Evolutionary conservation across 1,139 yeast species (phyloP).

Genomic region (Arxiozyma telluris): DNA sequence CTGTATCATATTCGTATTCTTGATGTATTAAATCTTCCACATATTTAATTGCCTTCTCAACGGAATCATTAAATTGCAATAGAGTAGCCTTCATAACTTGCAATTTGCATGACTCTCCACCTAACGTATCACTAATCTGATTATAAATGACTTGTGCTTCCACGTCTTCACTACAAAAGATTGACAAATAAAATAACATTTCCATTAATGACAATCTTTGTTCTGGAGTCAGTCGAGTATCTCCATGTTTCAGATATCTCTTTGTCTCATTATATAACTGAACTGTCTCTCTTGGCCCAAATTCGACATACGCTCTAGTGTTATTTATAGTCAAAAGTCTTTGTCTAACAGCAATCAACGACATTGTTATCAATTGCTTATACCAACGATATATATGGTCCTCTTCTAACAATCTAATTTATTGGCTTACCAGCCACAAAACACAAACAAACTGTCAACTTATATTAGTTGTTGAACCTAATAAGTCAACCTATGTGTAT

Average conservation of each 20-base stretch:
- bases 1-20: constrained; percentile 27
- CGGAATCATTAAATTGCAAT: constrained; percentile 24
- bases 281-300: constrained; percentile 34
- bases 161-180: constrained; percentile 56
- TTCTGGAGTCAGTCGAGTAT: constrained; percentile 32
- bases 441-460: background rate
- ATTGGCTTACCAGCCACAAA: background rate
- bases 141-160: constrained; percentile 64
- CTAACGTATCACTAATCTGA: constrained; percentile 57
- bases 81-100: constrained; percentile 27
- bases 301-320: constrained; percentile 34
- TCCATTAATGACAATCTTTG: constrained; percentile 58
- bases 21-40: constrained; percentile 23
- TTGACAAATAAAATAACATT: constrained; percentile 58
- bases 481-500: background rate
- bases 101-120: constrained; percentile 32
- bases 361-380: background rate
- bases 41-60: constrained; percentile 22
- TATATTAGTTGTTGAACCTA: no score
- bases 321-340: constrained; percentile 1
- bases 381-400: no score
- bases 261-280: constrained; percentile 32
- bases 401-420: background rate
- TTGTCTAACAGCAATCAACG: constrained; percentile 1
- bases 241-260: constrained; percentile 17